These are phyloP conservation scores for Hydnomerulius pinastri DNA, from an alignment of 768 basidiomycete genomes.

Conservation along the genomic window DNA sequence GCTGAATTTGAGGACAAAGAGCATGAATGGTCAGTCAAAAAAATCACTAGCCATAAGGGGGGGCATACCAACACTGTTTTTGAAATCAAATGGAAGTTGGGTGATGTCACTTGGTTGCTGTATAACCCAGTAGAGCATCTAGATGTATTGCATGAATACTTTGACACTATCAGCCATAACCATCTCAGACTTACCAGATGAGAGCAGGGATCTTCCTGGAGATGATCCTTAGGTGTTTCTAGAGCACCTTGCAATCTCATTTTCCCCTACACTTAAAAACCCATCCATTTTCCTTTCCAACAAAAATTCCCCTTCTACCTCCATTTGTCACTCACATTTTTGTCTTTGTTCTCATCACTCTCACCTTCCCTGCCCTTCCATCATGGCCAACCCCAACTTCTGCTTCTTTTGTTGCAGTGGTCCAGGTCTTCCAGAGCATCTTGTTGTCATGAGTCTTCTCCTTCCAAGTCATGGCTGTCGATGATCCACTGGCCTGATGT, in stretches of 20 bases:
- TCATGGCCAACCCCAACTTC: no score
- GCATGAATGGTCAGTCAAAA: slow-evolving; percentile 25
- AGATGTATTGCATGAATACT: slow-evolving; percentile 25
- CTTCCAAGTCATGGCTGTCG: no score
- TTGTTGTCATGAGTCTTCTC: no score
- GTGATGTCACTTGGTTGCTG: slow-evolving; percentile 35
- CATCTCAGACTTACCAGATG: slow-evolving; percentile 3
- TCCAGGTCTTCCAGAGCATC: no score
- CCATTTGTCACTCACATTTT: background rate
- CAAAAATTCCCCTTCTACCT: background rate
- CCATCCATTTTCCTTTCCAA: no score
- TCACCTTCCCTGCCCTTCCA: no score
- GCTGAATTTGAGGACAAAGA: slow-evolving; percentile 6
- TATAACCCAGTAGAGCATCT: slow-evolving; percentile 25
- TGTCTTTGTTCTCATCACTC: background rate
- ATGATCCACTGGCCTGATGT: no score
- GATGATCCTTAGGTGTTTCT: background rate
- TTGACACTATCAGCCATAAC: slow-evolving; percentile 30
- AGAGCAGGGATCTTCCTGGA: background rate
- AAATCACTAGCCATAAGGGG: slow-evolving; percentile 27
- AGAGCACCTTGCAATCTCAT: background rate
- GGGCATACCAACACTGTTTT: slow-evolving; percentile 23
- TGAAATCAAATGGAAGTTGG: slow-evolving; percentile 26
- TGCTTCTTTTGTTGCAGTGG: no score
- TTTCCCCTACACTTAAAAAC: no score